Evolutionary conservation across 2,329 filamentous ascomycete species (phyloP).

Genomic region (Alternaria viburni): DNA sequence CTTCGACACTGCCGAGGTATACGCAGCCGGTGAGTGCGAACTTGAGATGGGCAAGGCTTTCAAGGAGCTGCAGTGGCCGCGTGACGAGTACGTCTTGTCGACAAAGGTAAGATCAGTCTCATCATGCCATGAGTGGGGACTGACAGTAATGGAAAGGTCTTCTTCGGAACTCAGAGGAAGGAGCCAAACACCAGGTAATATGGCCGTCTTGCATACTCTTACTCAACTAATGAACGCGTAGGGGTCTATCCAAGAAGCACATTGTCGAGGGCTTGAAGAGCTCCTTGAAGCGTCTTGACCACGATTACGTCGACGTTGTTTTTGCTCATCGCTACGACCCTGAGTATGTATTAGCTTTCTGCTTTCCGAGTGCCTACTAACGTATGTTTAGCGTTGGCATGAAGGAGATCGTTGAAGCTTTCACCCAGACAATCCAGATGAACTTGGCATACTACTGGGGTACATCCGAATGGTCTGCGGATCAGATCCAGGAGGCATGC

Average conservation of each 20-base stretch:
- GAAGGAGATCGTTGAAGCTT: constrained; percentile 66
- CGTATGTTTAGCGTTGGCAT: constrained; percentile 57
- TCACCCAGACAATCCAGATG: constrained; percentile 59
- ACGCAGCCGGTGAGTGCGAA: constrained; percentile 67
- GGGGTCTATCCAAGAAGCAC: constrained; percentile 58
- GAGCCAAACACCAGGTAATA: constrained; percentile 59
- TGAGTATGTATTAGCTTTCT: constrained; percentile 31
- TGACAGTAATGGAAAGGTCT: constrained; percentile 48
- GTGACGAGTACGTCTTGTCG: constrained; percentile 43
- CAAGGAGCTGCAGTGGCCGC: constrained; percentile 57
- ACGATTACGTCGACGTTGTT: constrained; percentile 71
- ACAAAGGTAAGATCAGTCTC: constrained; percentile 25
- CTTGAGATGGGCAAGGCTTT: constrained; percentile 62
- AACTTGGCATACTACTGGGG: constrained; percentile 63
- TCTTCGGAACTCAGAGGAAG: constrained; percentile 63
- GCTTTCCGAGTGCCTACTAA: constrained; percentile 3
- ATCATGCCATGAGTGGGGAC: neutral
- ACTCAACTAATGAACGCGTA: neutral
- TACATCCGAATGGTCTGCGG: constrained; percentile 66
- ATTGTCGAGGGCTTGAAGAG: constrained; percentile 65
- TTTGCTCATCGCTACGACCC: constrained; percentile 67
- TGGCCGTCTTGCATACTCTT: neutral
- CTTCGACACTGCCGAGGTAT: constrained; percentile 60
- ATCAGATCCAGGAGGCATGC: constrained; percentile 64
- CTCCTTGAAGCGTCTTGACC: constrained; percentile 64